Percentiles rank a stretch among this genome's conserved stretches.
These are phyloP conservation scores for Penicillium digitatum DNA, from an alignment of 2,329 filamentous ascomycete genomes.

Conservation along the genomic window DNA sequence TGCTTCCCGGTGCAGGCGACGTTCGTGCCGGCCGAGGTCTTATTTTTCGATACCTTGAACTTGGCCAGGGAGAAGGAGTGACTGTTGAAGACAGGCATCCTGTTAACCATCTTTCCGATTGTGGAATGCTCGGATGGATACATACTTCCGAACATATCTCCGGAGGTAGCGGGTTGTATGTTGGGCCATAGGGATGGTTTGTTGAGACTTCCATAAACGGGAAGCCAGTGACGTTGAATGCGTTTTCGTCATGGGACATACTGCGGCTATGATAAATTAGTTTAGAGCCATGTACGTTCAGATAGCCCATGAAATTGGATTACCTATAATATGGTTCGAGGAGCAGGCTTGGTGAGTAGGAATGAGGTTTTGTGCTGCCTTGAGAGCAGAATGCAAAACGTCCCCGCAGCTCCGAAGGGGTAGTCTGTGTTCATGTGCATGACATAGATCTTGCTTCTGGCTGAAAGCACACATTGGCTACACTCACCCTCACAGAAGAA, in stretches of 20 bases:
- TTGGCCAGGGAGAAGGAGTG: not conserved
- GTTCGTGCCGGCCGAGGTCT: not conserved
- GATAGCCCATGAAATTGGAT: not conserved
- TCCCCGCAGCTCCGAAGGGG: not conserved
- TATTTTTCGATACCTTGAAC: not conserved
- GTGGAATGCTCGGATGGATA: not conserved
- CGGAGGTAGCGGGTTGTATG: not conserved
- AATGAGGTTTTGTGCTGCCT: not conserved
- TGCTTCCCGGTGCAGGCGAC: not conserved
- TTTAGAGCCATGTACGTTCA: too few relatives aligned
- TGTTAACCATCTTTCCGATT: not conserved
- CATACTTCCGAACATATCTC: not conserved
- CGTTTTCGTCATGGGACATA: not conserved
- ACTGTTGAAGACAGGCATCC: not conserved
- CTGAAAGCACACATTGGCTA: not conserved
- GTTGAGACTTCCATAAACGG: not conserved
- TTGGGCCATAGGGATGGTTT: not conserved
- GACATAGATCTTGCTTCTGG: not conserved
- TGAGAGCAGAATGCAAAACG: not conserved
- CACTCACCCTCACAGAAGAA: not conserved
- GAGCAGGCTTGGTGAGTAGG: not conserved
- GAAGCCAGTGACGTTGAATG: not conserved
- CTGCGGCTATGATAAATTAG: too few relatives aligned
- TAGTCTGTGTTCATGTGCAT: not conserved
- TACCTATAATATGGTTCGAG: too few relatives aligned